phyloP scores from a whole-genome alignment of 1,139 yeast species.

The Suhomyces maxii region DNA sequence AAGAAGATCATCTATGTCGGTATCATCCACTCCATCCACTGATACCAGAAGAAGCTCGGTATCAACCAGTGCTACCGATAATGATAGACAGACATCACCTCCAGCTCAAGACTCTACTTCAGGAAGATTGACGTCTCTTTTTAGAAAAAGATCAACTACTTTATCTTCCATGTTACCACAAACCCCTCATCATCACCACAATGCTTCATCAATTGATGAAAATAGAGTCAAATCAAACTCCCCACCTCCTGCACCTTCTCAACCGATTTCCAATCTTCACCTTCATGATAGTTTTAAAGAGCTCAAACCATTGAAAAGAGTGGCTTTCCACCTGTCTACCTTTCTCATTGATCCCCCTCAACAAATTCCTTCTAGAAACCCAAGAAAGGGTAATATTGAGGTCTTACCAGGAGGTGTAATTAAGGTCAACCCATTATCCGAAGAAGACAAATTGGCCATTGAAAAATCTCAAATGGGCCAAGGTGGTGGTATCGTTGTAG shows the following conservation, averaged over 20 bases:
- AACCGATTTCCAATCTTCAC: constrained; percentile 7
- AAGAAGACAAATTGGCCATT: constrained; percentile 50
- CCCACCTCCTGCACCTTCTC: constrained; percentile 9
- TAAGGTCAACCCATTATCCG: constrained; percentile 59
- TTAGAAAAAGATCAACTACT: constrained; percentile 24
- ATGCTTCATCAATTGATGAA: constrained; percentile 3
- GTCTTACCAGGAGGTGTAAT: constrained; percentile 59
- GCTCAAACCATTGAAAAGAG: constrained; percentile 56
- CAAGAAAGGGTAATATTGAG: constrained; percentile 73
- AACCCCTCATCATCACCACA: background rate
- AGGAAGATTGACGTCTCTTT: constrained; percentile 27
- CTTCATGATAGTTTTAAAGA: constrained; percentile 16
- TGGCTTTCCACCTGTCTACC: constrained; percentile 70
- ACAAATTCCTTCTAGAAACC: constrained; percentile 63
- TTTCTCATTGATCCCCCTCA: constrained; percentile 75
- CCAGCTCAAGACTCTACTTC: constrained; percentile 5
- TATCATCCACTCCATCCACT: constrained; percentile 2
- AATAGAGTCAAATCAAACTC: background rate
- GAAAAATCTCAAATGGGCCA: constrained; percentile 50
- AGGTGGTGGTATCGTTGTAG: constrained; percentile 77
- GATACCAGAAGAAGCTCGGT: constrained; percentile 48
- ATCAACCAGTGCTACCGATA: background rate
- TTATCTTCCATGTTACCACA: constrained; percentile 1
- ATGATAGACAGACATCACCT: constrained; percentile 10
- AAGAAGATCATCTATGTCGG: constrained; percentile 9